Evolutionary conservation across 495 filamentous ascomycete species (phyloP).

Genomic region (Bombardia bombarda): DNA sequence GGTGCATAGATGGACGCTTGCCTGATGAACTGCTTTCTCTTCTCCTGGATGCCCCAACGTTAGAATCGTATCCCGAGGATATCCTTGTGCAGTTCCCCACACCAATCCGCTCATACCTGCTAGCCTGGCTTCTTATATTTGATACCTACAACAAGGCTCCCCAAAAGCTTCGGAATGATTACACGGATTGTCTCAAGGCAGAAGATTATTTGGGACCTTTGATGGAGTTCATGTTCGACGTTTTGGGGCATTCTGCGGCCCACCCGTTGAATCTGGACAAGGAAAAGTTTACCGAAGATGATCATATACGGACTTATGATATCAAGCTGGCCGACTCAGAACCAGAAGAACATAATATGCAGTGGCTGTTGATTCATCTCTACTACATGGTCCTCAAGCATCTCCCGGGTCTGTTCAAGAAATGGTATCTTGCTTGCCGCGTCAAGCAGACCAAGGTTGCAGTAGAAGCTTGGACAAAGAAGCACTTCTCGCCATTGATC

Average conservation of each 20-base stretch:
- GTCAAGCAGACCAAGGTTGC: slow-evolving; percentile 68
- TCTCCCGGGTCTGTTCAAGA: slow-evolving; percentile 67
- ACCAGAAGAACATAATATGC: slow-evolving; percentile 55
- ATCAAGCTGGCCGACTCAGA: slow-evolving; percentile 47
- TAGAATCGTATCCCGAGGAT: slow-evolving; percentile 37
- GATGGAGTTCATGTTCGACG: slow-evolving; percentile 70
- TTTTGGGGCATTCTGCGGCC: slow-evolving; percentile 64
- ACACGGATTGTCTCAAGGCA: slow-evolving; percentile 66
- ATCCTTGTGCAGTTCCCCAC: slow-evolving; percentile 43
- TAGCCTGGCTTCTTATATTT: slow-evolving; percentile 87
- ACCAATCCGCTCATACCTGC: slow-evolving; percentile 64
- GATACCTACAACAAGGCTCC: slow-evolving; percentile 77
- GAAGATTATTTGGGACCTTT: slow-evolving; percentile 61
- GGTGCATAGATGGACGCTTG: slow-evolving; percentile 42
- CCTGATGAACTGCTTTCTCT: slow-evolving; percentile 65
- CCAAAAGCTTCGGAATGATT: slow-evolving; percentile 70
- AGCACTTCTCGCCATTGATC: slow-evolving; percentile 75
- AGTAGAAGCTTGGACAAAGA: slow-evolving; percentile 74
- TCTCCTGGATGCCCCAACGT: slow-evolving; percentile 44
- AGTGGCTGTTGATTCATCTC: slow-evolving; percentile 78
- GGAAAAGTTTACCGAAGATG: slow-evolving; percentile 37
- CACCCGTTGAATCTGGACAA: slow-evolving; percentile 52
- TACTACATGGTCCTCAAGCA: slow-evolving; percentile 75
- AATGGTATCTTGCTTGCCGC: slow-evolving; percentile 75
- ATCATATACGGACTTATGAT: slow-evolving; percentile 63